These are phyloP conservation scores for Ramalina intermedia DNA, from an alignment of 495 filamentous ascomycete genomes.

Conservation along the genomic window DNA sequence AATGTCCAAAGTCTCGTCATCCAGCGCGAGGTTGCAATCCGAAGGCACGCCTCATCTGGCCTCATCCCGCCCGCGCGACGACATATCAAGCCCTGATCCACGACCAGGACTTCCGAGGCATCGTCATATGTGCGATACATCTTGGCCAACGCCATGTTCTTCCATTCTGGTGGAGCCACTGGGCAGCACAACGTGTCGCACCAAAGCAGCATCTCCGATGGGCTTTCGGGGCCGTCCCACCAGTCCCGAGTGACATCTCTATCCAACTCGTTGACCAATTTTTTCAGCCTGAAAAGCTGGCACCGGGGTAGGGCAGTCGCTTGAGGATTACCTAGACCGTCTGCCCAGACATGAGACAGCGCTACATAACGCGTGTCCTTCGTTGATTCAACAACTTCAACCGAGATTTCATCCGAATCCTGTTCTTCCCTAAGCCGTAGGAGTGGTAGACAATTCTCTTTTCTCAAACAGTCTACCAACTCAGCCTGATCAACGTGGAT, in stretches of 20 bases:
- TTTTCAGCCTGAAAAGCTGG: constrained; percentile 8
- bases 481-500: constrained; percentile 1
- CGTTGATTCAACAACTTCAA: constrained; percentile 7
- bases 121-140: constrained; percentile 9
- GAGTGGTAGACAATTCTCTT: constrained; percentile 2
- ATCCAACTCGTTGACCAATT: constrained; percentile 2
- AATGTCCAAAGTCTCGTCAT: constrained; percentile 5
- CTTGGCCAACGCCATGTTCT: constrained; percentile 4
- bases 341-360: constrained; percentile 14
- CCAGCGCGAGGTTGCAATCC: constrained; percentile 7
- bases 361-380: constrained; percentile 11
- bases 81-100: constrained; percentile 4
- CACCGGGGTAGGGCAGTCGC: constrained; percentile 10
- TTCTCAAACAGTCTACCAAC: constrained; percentile 5
- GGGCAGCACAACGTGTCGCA: constrained; percentile 10
- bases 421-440: background rate
- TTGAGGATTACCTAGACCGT: constrained; percentile 12
- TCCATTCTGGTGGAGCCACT: background rate
- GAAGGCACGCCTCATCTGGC: constrained; percentile 7
- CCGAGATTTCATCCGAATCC: background rate
- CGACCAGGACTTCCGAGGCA: constrained; percentile 2
- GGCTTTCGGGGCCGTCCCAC: background rate
- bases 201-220: constrained; percentile 4
- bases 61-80: constrained; percentile 1
- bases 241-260: background rate